phyloP scores from a whole-genome alignment of 2,329 filamentous ascomycete genomes.

The Xylaria multiplex region DNA sequence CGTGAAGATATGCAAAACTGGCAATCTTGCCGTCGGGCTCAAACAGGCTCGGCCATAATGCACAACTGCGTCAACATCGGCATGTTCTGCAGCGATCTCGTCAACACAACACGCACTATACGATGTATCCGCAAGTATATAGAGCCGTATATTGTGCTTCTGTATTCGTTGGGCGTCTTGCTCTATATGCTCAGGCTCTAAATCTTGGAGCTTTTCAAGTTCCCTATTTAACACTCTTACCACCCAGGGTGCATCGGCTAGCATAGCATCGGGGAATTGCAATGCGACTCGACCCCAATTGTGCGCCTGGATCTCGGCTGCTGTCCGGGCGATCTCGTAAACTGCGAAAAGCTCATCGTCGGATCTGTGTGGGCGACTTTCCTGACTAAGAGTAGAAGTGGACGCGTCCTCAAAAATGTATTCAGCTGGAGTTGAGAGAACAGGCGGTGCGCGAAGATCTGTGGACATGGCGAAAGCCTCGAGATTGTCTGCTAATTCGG shows the following conservation, averaged over 20 bases:
- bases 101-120: constrained; percentile 98
- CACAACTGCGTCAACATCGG: constrained; percentile 87
- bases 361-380: constrained; percentile 50
- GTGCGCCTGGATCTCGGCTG: constrained; percentile 76
- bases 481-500: neutral
- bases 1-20: constrained; percentile 92
- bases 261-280: constrained; percentile 96
- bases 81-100: constrained; percentile 94
- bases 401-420: constrained; percentile 64
- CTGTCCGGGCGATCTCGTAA: constrained; percentile 87
- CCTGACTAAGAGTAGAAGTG: constrained; percentile 42
- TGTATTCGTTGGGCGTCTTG: constrained; percentile 21
- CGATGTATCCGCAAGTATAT: constrained; percentile 92
- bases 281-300: constrained; percentile 82
- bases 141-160: constrained; percentile 61
- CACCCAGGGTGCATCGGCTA: constrained; percentile 84
- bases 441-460: constrained; percentile 64
- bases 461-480: constrained; percentile 53
- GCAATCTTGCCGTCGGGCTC: constrained; percentile 86
- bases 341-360: constrained; percentile 78
- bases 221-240: constrained; percentile 68
- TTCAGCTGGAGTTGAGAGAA: constrained; percentile 72
- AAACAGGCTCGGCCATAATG: constrained; percentile 95
- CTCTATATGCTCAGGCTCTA: neutral
- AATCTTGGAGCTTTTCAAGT: constrained; percentile 43